Evolutionary conservation across 257 asterid species (phyloP), one percentile per base, ranked within the genome.

Genomic region (Fraxinus pennsylvanica): DNA sequence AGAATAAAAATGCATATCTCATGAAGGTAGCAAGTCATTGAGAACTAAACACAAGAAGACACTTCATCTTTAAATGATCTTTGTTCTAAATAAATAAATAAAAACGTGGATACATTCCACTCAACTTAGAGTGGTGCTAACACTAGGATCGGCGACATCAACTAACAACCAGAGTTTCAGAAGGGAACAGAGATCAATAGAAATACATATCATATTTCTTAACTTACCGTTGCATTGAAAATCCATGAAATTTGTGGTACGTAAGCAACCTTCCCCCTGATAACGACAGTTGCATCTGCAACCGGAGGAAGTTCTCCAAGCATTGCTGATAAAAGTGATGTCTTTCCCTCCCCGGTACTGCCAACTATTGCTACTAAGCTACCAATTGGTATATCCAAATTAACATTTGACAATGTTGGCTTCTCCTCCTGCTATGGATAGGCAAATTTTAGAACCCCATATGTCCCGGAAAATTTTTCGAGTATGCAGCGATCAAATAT

Each of bases 201-300:
- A 1, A 68, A 59, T 75, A 74, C 32, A 79, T 68, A 54, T 71
- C 73, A 79, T 2, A 19, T 41, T 59, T 25, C 14, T 65, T 57
- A 77, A 87, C 97, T 78, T 85, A 96, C 98, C 61, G 98, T 93
- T 30, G 99, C 99, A 81, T 96, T 96, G 82, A 96, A 96, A 76
- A 96, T 96, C 99, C 99, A 96, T 70, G 99, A 96, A 85, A 96
- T 88, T 88, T 96, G 99, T 61, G 98, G 96, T 30, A 93, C 98
- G 74, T 90, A 96, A 61, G 99, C 97, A 83, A 91, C 97, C 35
- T 90, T 86, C 82, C 99, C 99, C 89, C 98, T 91, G 68, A 92
- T 68, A 52, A 82, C 88, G 80, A 91, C 94, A 72, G 89, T 71
- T 66, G 92, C 80, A 88, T 89, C 97, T 43, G 88, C 83, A 78